These are phyloP conservation scores for Candida silvicultrix DNA, from an alignment of 805 yeast species.

Conservation along the genomic window DNA sequence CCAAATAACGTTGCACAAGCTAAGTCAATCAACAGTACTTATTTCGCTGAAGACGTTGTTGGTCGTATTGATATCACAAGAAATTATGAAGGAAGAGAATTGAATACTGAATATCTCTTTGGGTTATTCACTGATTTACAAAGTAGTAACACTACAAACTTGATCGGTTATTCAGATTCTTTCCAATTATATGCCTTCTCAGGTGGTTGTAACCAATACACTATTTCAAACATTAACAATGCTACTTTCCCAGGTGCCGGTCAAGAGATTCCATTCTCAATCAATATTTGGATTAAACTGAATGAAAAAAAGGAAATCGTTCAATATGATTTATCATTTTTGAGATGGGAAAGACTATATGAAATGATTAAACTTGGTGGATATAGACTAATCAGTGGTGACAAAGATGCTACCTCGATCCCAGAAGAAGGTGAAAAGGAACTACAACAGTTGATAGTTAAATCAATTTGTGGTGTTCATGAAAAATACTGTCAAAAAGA, in stretches of 20 bases:
- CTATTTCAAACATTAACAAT: conserved; percentile 7
- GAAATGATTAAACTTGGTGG: conserved; percentile 6
- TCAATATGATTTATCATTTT: conserved; percentile 17
- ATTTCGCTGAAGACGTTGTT: conserved; percentile 12
- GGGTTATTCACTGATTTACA: conserved; percentile 13
- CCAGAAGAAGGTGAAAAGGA: conserved; percentile 1
- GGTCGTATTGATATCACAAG: conserved; percentile 20
- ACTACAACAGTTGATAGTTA: conserved; percentile 5
- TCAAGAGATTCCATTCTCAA: conserved; percentile 12
- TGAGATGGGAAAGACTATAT: conserved; percentile 13
- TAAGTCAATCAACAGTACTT: conserved; percentile 14
- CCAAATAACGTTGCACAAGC: conserved; percentile 14
- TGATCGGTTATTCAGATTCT: conserved; percentile 13
- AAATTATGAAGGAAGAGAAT: conserved; percentile 16
- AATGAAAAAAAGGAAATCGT: conserved; percentile 6
- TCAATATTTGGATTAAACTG: conserved; percentile 10
- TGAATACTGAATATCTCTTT: conserved; percentile 20
- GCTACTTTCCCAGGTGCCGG: conserved; percentile 10
- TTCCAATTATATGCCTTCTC: conserved; percentile 9
- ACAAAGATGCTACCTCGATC: background rate
- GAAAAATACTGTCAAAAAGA: conserved; percentile 14
- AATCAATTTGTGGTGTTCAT: conserved; percentile 17
- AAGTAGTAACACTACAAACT: conserved; percentile 5
- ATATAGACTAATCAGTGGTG: conserved; percentile 1
- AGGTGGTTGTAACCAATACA: conserved; percentile 8